A percentile compares a stretch with the other conserved stretches of the same genome.
Evolutionary conservation across 164 flowering plant species (phyloP).

Genomic region (Nymphaea colorata): DNA sequence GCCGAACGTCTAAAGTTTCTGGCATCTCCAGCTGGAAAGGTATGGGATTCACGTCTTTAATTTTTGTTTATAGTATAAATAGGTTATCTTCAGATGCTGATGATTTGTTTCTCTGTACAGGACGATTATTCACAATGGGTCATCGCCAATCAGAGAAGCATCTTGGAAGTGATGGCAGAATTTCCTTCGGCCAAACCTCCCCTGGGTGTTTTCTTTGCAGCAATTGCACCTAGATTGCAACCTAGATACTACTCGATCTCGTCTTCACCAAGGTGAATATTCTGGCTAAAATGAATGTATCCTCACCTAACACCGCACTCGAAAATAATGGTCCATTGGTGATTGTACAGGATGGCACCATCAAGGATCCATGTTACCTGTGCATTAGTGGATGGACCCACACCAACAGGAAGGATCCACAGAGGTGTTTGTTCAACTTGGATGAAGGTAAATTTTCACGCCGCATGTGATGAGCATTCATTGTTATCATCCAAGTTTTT

Average conservation of each 20-base stretch:
- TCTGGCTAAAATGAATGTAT: not conserved
- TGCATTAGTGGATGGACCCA: slow-evolving; percentile 77
- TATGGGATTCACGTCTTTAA: slow-evolving; percentile 6
- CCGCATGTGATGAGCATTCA: not conserved
- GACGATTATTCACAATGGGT: slow-evolving; percentile 96
- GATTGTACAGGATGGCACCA: slow-evolving; percentile 59
- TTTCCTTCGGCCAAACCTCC: slow-evolving; percentile 93
- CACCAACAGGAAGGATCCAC: slow-evolving; percentile 83
- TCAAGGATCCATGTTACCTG: slow-evolving; percentile 92
- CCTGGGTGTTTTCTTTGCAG: slow-evolving; percentile 96
- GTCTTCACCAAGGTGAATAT: slow-evolving; percentile 77
- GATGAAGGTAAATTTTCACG: slow-evolving; percentile 66
- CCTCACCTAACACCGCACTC: no score
- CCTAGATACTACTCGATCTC: slow-evolving; percentile 99
- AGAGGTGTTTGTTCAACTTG: slow-evolving; percentile 96
- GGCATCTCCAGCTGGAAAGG: slow-evolving; percentile 99
- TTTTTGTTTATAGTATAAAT: not conserved
- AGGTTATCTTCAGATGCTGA: not conserved
- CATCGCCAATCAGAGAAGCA: slow-evolving; percentile 82
- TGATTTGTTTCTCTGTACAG: slow-evolving; percentile 22
- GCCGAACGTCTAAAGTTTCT: slow-evolving; percentile 74
- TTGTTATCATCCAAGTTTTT: not conserved
- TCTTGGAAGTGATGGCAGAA: slow-evolving; percentile 90
- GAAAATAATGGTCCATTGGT: slow-evolving; percentile 1
- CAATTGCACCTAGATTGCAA: slow-evolving; percentile 88